Evolutionary conservation across 208 protist genomes (phyloP).

Genomic region (Trypanosoma brucei): DNA sequence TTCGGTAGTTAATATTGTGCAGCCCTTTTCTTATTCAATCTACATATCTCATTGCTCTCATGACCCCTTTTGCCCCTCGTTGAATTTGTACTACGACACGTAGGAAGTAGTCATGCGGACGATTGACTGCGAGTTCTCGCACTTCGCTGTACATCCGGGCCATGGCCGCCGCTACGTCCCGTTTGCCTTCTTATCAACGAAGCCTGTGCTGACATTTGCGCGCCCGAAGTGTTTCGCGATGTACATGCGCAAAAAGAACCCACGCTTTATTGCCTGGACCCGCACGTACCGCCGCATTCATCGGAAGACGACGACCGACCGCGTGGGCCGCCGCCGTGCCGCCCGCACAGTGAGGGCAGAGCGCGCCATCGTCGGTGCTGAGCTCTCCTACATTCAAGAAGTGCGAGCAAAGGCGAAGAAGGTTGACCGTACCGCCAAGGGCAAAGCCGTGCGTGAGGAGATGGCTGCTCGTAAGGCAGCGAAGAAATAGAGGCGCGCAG

Average conservation of each 20-base stretch:
- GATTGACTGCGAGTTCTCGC: slow-evolving; percentile 91
- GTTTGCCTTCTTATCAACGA: slow-evolving; percentile 91
- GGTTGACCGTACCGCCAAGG: slow-evolving; percentile 86
- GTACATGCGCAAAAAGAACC: slow-evolving; percentile 95
- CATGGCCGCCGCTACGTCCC: slow-evolving; percentile 92
- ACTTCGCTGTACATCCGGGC: slow-evolving; percentile 92
- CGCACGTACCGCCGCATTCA: slow-evolving; percentile 91
- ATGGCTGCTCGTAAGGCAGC: slow-evolving; percentile 87
- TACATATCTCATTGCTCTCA: neutral
- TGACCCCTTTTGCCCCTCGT: neutral
- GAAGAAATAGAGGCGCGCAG: slow-evolving; percentile 66
- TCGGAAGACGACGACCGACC: slow-evolving; percentile 88
- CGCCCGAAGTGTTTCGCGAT: slow-evolving; percentile 86
- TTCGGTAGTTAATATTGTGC: too few relatives aligned
- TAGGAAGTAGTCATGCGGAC: slow-evolving; percentile 63
- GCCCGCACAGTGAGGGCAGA: slow-evolving; percentile 67
- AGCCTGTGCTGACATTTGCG: slow-evolving; percentile 91
- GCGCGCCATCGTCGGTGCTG: slow-evolving; percentile 84
- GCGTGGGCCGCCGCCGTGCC: slow-evolving; percentile 75
- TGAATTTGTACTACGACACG: neutral
- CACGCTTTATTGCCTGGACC: slow-evolving; percentile 90
- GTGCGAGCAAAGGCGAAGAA: slow-evolving; percentile 63
- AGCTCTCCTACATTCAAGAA: slow-evolving; percentile 88
- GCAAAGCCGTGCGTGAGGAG: slow-evolving; percentile 84
- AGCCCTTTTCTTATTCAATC: too few relatives aligned